Base-by-base conservation (phyloP, 148 eudicot species). In the Heliosperma pusillum region DNA sequence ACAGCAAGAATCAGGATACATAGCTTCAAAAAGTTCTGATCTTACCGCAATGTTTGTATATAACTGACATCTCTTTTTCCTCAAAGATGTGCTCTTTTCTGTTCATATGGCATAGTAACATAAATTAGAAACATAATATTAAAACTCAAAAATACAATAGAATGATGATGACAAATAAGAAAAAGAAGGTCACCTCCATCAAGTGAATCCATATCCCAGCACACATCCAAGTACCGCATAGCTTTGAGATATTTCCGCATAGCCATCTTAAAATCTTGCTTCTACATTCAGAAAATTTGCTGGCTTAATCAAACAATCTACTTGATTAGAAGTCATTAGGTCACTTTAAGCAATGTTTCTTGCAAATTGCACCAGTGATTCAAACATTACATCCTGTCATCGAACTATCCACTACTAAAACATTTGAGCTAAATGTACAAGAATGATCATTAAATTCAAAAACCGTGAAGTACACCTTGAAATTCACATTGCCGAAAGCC, bases 1-100 rank as follows among this genome's bases (percentile, higher is more conserved):
- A 29, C 19, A 15, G 57, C 19, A 40, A 66, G 56, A 33, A 59
- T 29, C 62, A 72, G 55, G 74, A 42, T 9, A 44, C 55, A 50
- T 19, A 74, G 26, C 50, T 50, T 20, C 2, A 16, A 45, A 61
- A 50, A 12, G 11, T 3, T 57, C 17, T 29, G 67, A 80, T 70
- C 95, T 87, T 88, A 92, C 97, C 80, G 97, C 84, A 65, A 82
- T 77, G 77, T 92, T 92, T 33, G 97, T 83, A 74, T 79, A 87
- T 59, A 92, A 87, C 82, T 90, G 92, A 70, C 88, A 92, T 80
- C 86, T 88, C 70, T 81, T 86, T 82, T 84, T 90, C 86, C 87
- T 86, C 80, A 92, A 79, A 53, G 83, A 60, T 30, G 58, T 53
- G 62, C 88, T 84, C 81, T 84, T 85, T 52, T 79, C 92, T 92